Base-by-base conservation (phyloP, 345 rosid genomes). In the Pugionium dolabratum region DNA sequence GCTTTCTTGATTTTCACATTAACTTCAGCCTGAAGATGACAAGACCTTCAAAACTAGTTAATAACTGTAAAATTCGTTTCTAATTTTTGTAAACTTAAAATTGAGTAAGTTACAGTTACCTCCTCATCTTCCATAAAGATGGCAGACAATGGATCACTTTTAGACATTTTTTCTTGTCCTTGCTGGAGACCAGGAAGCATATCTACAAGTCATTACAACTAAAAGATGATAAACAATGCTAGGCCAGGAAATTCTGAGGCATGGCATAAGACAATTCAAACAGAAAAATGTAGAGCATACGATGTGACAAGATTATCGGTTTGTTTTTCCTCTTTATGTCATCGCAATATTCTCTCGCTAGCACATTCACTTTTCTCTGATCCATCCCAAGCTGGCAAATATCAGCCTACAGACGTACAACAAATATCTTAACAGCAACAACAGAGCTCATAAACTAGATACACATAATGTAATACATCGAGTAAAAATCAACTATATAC, bases 301-400 rank as follows among this genome's bases (percentile, higher is more conserved):
- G 90, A 74, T 93, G 94, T 11, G 98, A 90, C 75, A 93, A 78
- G 57, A 93, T 85, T 69, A 90, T 85, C 4, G 97, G 96, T 79
- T 90, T 87, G 78, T 85, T 86, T 79, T 81, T 85, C 78, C 87
- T 87, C 84, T 93, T 86, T 45, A 88, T 85, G 71, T 84, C 90
- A 78, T 87, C 98, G 74, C 96, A 87, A 67, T 92, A 89, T 73
- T 89, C 96, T 76, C 95, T 79, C 25, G 95, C 95, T 61, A 92
- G 87, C 47, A 89, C 78, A 60, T 92, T 89, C 37, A 89, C 98
- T 77, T 87, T 87, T 67, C 92, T 53, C 63, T 92, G 98, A 80
- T 92, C 96, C 93, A 84, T 81, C 69, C 98, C 98, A 78, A 92
- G 71, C 71, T 92, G 95, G 79, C 98, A 92, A 75, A 92, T 87